These are phyloP conservation scores for Umbellularia californica DNA, from an alignment of 164 flowering plant species.

Conservation along the genomic window DNA sequence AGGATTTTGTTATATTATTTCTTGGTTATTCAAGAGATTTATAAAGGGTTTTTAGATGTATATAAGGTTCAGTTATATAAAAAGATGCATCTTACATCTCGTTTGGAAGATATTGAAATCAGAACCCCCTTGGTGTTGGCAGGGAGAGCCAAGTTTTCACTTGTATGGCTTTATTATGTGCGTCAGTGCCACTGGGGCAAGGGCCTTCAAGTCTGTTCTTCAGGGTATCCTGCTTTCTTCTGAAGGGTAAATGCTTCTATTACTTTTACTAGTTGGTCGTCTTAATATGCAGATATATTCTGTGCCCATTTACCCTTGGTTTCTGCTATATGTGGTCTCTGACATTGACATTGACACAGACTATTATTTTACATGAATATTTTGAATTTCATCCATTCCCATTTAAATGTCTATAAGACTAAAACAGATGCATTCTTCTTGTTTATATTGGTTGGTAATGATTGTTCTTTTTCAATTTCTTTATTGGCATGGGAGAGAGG, in stretches of 20 bases:
- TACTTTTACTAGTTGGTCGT: not conserved
- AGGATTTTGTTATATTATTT: not conserved
- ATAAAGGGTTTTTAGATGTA: not conserved
- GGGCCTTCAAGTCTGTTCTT: conserved; percentile 94
- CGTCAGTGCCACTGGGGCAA: conserved; percentile 88
- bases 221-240: conserved; percentile 89
- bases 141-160: conserved; percentile 95
- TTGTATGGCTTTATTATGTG: conserved; percentile 90
- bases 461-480: too few relatives aligned
- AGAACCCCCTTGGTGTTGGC: conserved; percentile 18
- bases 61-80: not conserved
- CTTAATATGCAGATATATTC: not conserved
- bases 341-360: not conserved
- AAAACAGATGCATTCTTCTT: too few relatives aligned
- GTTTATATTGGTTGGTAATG: too few relatives aligned
- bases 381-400: not conserved
- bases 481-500: too few relatives aligned
- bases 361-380: not conserved
- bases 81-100: not conserved
- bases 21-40: not conserved
- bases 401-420: not conserved
- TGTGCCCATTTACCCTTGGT: not conserved
- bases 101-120: conserved; percentile 3
- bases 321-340: not conserved
- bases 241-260: conserved; percentile 59